Conservation (phyloP, 768 basidiomycete species). For the Mycena vulgaris region DNA sequence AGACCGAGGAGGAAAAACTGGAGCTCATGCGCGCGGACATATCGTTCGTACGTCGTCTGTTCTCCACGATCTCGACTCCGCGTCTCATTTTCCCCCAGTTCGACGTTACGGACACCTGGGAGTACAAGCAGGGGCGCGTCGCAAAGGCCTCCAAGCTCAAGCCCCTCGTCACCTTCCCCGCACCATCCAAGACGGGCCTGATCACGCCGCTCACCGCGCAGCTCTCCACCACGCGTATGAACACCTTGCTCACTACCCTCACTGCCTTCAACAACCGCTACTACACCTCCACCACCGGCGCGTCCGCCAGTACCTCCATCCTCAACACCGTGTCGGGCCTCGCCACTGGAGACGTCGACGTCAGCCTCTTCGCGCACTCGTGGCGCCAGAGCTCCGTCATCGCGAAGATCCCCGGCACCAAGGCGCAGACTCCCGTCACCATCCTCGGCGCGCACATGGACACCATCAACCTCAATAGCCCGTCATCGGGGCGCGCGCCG, state of each 20-base stretch:
- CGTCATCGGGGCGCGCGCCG: constrained; percentile 57
- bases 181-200: constrained; percentile 46
- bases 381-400: constrained; percentile 55
- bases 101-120: constrained; percentile 59
- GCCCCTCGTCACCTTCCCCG: constrained; percentile 45
- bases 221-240: too few species aligned
- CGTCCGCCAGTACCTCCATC: constrained; percentile 57
- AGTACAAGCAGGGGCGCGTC: constrained; percentile 44
- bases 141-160: constrained; percentile 26
- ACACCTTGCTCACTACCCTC: constrained; percentile 51
- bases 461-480: constrained; percentile 57
- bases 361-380: constrained; percentile 48
- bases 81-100: constrained; percentile 47
- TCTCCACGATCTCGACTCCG: not conserved
- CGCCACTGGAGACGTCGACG: constrained; percentile 27
- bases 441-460: constrained; percentile 62
- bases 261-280: constrained; percentile 62
- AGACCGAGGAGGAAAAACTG: constrained; percentile 56
- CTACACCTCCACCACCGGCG: constrained; percentile 57
- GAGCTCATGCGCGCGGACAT: constrained; percentile 51
- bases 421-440: constrained; percentile 46
- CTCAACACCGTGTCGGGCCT: constrained; percentile 44
- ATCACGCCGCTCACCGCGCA: constrained; percentile 16
- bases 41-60: constrained; percentile 50
- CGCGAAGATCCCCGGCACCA: constrained; percentile 53